Conservation (phyloP, 305 asterid species). For the Fraxinus greggii region DNA sequence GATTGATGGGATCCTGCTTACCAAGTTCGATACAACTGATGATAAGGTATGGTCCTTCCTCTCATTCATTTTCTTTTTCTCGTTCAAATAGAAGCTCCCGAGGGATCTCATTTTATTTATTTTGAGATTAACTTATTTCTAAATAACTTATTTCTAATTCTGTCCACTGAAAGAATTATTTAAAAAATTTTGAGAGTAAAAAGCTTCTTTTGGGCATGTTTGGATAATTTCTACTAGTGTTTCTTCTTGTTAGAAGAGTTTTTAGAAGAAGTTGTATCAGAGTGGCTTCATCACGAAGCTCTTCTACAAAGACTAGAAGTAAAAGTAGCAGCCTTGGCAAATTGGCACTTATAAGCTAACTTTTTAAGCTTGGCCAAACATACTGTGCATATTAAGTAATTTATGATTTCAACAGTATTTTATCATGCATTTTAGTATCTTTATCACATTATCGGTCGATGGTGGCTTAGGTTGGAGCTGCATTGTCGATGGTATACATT, state of each 20-base stretch:
- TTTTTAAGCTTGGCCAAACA: background rate
- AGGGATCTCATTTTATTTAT: background rate
- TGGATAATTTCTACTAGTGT: no score
- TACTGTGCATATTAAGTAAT: background rate
- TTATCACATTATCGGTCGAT: background rate
- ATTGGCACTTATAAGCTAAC: no score
- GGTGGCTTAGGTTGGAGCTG: constrained; percentile 83
- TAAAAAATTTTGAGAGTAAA: no score
- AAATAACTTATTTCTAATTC: background rate
- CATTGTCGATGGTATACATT: constrained; percentile 85
- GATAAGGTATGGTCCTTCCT: constrained; percentile 58
- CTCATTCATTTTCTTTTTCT: background rate
- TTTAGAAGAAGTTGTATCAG: no score
- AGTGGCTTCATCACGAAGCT: no score
- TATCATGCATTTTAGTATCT: background rate
- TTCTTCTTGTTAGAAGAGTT: no score
- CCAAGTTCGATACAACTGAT: constrained; percentile 89
- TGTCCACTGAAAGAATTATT: background rate
- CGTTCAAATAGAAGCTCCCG: background rate
- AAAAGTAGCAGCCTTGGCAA: no score
- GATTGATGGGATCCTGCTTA: constrained; percentile 91
- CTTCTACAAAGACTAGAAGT: background rate
- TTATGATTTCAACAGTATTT: background rate
- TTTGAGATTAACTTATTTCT: background rate
- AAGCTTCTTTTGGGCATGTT: no score